Evolutionary conservation across 1,139 yeast genomes (phyloP), one percentile per base, ranked within the genome.

Genomic region (Trichomonascaceae sp.): DNA sequence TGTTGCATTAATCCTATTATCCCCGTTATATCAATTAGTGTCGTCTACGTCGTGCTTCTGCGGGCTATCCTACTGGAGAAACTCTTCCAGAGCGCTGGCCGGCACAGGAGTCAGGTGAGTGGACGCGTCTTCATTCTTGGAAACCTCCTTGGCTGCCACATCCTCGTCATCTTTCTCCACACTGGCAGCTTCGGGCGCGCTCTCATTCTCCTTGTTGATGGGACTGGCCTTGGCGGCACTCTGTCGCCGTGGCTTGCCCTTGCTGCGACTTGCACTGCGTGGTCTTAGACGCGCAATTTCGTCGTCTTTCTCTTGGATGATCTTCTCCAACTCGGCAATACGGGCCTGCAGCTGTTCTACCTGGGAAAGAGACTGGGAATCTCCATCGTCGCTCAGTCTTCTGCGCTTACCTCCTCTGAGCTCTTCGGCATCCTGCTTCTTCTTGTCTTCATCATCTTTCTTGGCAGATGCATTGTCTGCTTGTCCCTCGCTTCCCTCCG

Each of bases 251-350:
- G 26, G 30, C n/a, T 31, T 36, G 25, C 26, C 26, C 16, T 31
- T 30, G 23, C 35, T 16, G n/a, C n/a, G n/a, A n/a, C n/a, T n/a
- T n/a, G n/a, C n/a, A n/a, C n/a, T n/a, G n/a, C n/a, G n/a, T n/a
- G n/a, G n/a, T n/a, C n/a, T n/a, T n/a, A n/a, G n/a, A 18, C 39
- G 27, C 4, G 18, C 29, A 28, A 42, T 37, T n/a, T 30, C 31
- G 13, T 26, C 27, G 28, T 39, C 41, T 27, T 30, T 37, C 18
- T 37, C 38, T 26, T 20, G 30, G 11, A 42, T 22, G 29, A 26
- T 20, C 16, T 23, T 26, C 35, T 40, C 40, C 28, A 42, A 27
- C 16, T 37, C 41, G 17, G 26, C 26, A 17, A 42, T 33, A 14
- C 38, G 31, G 9, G 23, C 25, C 32, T 36, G 37, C 22, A 42